phyloP scores from a whole-genome alignment of 179 eudicot genomes.

The Silene vulgaris region DNA sequence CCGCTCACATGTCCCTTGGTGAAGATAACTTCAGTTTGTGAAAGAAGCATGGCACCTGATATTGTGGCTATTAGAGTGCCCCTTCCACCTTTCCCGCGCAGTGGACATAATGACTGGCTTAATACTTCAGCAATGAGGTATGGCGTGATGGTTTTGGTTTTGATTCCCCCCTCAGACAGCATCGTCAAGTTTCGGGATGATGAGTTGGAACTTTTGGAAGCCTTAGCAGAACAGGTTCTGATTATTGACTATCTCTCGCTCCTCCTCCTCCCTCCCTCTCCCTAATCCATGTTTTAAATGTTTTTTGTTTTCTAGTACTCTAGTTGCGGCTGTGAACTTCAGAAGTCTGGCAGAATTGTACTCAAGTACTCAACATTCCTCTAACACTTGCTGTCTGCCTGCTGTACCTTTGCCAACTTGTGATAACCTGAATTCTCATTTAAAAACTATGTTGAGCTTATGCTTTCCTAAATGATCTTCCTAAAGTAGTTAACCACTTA shows the following conservation, averaged over 20 bases:
- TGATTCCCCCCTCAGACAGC: slow-evolving; percentile 49
- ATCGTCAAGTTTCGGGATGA: slow-evolving; percentile 49
- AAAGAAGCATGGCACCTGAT: slow-evolving; percentile 41
- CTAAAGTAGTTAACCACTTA: neutral
- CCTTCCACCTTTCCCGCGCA: slow-evolving; percentile 41
- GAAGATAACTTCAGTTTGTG: slow-evolving; percentile 28
- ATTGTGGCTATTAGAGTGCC: slow-evolving; percentile 68
- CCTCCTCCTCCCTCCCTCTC: neutral
- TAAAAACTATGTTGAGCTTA: neutral
- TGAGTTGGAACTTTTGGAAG: slow-evolving; percentile 62
- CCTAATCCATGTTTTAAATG: neutral
- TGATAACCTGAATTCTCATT: neutral
- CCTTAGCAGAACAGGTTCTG: slow-evolving; percentile 62
- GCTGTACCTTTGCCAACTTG: slow-evolving; percentile 7
- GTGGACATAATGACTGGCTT: slow-evolving; percentile 36
- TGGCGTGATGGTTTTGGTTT: slow-evolving; percentile 49
- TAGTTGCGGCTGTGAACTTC: slow-evolving; percentile 9
- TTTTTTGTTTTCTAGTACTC: neutral
- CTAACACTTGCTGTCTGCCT: neutral
- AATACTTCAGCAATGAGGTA: slow-evolving; percentile 43
- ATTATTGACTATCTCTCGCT: neutral
- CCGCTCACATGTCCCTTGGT: slow-evolving; percentile 52
- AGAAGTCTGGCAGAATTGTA: neutral
- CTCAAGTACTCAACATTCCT: neutral
- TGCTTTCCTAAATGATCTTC: neutral